phyloP scores from a whole-genome alignment of 1,284 basidiomycete genomes.

The Rhodotorula sp. region DNA sequence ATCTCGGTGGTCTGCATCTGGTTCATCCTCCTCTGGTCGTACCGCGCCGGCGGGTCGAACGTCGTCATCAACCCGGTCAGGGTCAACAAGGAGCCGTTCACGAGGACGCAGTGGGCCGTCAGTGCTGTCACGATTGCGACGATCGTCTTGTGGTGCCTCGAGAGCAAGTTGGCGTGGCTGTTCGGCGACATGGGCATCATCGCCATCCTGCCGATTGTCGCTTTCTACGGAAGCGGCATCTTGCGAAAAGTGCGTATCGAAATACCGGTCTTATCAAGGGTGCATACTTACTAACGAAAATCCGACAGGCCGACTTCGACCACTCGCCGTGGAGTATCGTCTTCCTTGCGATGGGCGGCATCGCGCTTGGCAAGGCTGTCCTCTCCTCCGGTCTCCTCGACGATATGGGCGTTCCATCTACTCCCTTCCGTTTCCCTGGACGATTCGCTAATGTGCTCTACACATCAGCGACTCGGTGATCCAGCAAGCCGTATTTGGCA shows the following conservation, averaged over 20 bases:
- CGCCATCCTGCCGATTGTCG: constrained; percentile 86
- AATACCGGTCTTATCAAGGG: no score
- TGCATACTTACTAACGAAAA: constrained; percentile 12
- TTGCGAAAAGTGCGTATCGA: constrained; percentile 74
- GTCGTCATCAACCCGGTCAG: constrained; percentile 79
- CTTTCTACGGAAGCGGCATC: constrained; percentile 92
- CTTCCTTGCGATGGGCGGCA: constrained; percentile 86
- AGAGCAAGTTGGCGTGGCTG: constrained; percentile 70
- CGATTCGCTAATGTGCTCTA: neutral
- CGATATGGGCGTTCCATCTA: constrained; percentile 49
- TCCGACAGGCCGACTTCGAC: constrained; percentile 76
- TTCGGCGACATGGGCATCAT: constrained; percentile 98
- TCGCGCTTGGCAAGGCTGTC: constrained; percentile 92
- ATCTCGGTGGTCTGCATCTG: constrained; percentile 86
- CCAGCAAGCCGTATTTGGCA: constrained; percentile 65
- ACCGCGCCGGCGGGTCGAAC: constrained; percentile 71
- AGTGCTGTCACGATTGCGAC: constrained; percentile 78
- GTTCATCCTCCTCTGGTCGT: constrained; percentile 80
- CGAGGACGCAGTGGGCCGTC: constrained; percentile 86
- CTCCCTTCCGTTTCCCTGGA: neutral
- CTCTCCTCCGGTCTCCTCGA: constrained; percentile 82
- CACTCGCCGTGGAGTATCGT: constrained; percentile 75
- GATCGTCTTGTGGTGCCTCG: constrained; percentile 87
- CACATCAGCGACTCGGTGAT: constrained; percentile 63
- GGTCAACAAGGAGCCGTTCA: constrained; percentile 75